These are phyloP conservation scores for Protomyces lactucae-debilis DNA, from an alignment of 1,139 yeast genomes.

Conservation along the genomic window DNA sequence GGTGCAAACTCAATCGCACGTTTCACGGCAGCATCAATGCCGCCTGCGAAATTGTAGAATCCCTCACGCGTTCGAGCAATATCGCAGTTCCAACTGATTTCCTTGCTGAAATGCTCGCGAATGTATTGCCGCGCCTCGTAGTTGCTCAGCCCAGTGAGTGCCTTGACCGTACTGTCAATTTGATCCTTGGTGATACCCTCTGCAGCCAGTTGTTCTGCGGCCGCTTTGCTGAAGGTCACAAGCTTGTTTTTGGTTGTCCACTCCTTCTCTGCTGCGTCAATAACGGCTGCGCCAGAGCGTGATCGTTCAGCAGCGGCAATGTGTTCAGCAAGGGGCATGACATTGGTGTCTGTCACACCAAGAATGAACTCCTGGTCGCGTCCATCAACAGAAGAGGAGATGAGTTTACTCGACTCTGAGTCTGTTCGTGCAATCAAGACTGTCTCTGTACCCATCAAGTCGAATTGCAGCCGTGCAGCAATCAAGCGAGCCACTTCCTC, in stretches of 20 bases:
- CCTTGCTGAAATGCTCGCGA: conserved; percentile 38
- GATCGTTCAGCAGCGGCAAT: conserved; percentile 46
- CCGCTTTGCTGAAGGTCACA: conserved; percentile 52
- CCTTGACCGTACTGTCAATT: conserved; percentile 37
- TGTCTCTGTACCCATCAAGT: conserved; percentile 57
- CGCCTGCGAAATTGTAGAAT: conserved; percentile 48
- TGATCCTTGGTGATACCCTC: conserved; percentile 39
- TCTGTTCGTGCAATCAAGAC: conserved; percentile 59
- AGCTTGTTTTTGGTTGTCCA: conserved; percentile 48
- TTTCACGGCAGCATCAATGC: conserved; percentile 53
- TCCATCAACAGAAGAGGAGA: conserved; percentile 54
- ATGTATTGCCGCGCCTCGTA: conserved; percentile 41
- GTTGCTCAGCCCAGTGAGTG: conserved; percentile 39
- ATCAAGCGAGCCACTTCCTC: conserved; percentile 54
- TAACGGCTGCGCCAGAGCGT: conserved; percentile 41
- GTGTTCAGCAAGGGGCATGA: conserved; percentile 48
- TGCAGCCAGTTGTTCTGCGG: conserved; percentile 35
- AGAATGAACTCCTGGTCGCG: conserved; percentile 53
- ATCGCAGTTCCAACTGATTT: conserved; percentile 49
- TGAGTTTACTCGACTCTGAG: conserved; percentile 53
- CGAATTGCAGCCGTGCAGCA: conserved; percentile 63
- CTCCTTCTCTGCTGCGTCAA: conserved; percentile 44
- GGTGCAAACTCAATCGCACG: conserved; percentile 54
- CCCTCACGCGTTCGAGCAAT: conserved; percentile 55
- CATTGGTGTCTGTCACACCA: conserved; percentile 46